Percentiles rank a stretch among this genome's conserved stretches.
Evolutionary conservation across 352 stramenopile genomes (phyloP).

Genomic region (Phytophthora melonis): DNA sequence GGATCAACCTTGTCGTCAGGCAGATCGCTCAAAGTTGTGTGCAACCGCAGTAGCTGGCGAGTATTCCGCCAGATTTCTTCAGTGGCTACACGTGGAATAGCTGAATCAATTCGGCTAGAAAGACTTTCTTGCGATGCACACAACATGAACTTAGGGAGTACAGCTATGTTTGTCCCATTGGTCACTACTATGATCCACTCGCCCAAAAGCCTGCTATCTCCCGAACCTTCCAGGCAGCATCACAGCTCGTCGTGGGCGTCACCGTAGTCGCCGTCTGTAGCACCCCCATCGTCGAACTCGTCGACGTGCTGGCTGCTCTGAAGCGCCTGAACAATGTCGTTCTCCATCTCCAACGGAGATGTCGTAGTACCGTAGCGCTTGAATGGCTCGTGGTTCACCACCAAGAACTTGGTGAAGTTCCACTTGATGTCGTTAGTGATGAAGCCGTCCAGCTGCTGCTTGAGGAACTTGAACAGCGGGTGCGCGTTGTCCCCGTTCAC

Average conservation of each 20-base stretch:
- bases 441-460: constrained; percentile 67
- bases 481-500: constrained; percentile 93
- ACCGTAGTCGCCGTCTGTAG: constrained; percentile 34
- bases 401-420: constrained; percentile 92
- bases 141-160: background rate
- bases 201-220: background rate
- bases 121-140: too few species aligned
- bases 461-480: constrained; percentile 93
- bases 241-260: constrained; percentile 43
- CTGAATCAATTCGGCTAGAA: too few species aligned
- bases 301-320: constrained; percentile 36
- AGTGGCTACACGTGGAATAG: too few species aligned
- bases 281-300: constrained; percentile 39
- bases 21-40: too few species aligned
- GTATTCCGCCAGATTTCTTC: too few species aligned
- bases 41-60: too few species aligned
- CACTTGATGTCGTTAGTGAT: constrained; percentile 86
- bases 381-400: constrained; percentile 75
- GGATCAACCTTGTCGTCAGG: too few species aligned
- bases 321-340: constrained; percentile 68
- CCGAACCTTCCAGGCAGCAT: background rate
- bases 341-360: constrained; percentile 70
- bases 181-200: background rate
- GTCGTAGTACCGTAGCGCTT: constrained; percentile 79
- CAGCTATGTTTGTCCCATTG: background rate